Percentiles rank a stretch among this genome's conserved stretches.
phyloP scores from a whole-genome alignment of 495 filamentous ascomycete species.

The Ramalina intermedia region DNA sequence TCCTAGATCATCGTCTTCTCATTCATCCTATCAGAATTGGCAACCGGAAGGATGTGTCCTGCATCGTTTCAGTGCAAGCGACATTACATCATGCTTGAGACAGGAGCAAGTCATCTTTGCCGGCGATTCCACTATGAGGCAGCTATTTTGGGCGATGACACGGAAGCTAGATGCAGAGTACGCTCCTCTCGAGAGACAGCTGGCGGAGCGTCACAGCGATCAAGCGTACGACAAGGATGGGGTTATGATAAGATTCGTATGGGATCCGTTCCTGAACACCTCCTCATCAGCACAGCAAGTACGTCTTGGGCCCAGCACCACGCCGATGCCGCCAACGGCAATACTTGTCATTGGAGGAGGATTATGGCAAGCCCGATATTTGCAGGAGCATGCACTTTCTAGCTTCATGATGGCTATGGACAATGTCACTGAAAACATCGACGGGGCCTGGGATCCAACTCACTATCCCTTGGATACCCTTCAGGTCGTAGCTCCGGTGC shows the following conservation, averaged over 20 bases:
- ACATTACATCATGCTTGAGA: slow-evolving; percentile 32
- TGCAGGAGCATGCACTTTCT: slow-evolving; percentile 26
- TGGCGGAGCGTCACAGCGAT: slow-evolving; percentile 30
- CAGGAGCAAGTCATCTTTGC: slow-evolving; percentile 37
- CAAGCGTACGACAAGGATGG: slow-evolving; percentile 22
- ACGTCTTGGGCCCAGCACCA: slow-evolving; percentile 6
- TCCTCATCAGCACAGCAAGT: slow-evolving; percentile 29
- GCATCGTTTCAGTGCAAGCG: slow-evolving; percentile 33
- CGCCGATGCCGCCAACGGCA: slow-evolving; percentile 6
- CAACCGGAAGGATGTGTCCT: slow-evolving; percentile 46
- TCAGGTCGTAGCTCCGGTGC: slow-evolving; percentile 38
- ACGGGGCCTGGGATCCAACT: too few relatives aligned
- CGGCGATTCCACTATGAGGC: slow-evolving; percentile 43
- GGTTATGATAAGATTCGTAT: slow-evolving; percentile 37
- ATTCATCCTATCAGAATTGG: slow-evolving; percentile 29
- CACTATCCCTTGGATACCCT: slow-evolving; percentile 17
- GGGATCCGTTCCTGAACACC: slow-evolving; percentile 50
- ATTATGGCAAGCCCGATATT: slow-evolving; percentile 41
- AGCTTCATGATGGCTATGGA: too few relatives aligned
- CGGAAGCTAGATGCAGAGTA: slow-evolving; percentile 30
- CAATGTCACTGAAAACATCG: too few relatives aligned
- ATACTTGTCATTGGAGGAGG: slow-evolving; percentile 26
- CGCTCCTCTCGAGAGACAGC: slow-evolving; percentile 18
- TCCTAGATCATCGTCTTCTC: slow-evolving; percentile 9
- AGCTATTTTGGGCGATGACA: slow-evolving; percentile 44